Conservation (phyloP, 768 basidiomycete species). For the Boletus insuetus region DNA sequence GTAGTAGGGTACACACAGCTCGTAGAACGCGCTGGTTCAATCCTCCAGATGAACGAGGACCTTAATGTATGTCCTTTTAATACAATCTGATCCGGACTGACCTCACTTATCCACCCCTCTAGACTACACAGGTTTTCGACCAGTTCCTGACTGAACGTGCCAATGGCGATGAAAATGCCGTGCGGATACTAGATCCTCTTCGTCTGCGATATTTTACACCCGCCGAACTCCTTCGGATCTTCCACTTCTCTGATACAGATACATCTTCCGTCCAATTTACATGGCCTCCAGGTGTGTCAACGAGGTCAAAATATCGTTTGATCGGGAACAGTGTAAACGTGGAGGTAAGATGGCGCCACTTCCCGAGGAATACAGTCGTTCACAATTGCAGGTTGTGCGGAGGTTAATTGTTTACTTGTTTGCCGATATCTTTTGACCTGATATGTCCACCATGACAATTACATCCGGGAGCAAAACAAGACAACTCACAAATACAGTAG, state of each 20-base stretch:
- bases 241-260: constrained; percentile 45
- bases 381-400: constrained; percentile 39
- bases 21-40: constrained; percentile 75
- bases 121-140: constrained; percentile 65
- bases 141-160: constrained; percentile 48
- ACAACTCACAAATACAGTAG: background rate
- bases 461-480: background rate
- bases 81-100: background rate
- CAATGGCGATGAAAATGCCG: constrained; percentile 39
- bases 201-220: constrained; percentile 74
- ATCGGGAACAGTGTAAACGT: constrained; percentile 87
- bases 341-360: constrained; percentile 37
- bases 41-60: constrained; percentile 66
- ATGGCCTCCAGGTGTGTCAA: constrained; percentile 64
- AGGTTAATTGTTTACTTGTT: constrained; percentile 61
- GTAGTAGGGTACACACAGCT: constrained; percentile 69
- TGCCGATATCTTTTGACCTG: background rate
- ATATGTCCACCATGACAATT: background rate
- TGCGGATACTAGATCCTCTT: constrained; percentile 57
- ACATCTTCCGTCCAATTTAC: constrained; percentile 33
- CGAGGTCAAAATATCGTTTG: constrained; percentile 69
- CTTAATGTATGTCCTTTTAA: constrained; percentile 49
- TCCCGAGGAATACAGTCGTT: background rate
- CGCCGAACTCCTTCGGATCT: constrained; percentile 65
- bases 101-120: background rate